Base-by-base conservation (phyloP, 75 land plant species). In the Cupressus sempervirens region DNA sequence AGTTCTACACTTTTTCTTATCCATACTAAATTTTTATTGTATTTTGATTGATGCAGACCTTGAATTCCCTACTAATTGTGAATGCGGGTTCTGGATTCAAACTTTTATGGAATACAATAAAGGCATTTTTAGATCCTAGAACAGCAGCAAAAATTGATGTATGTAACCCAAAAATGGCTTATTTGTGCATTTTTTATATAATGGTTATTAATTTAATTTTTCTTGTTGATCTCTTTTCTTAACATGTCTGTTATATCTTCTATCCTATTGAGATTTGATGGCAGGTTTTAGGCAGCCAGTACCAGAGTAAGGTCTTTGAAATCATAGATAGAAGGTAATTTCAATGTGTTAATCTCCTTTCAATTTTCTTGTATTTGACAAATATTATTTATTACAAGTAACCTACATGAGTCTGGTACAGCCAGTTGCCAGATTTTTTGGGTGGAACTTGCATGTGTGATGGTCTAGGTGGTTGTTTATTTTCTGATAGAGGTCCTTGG, bases 401-500 rank as follows among this genome's bases (percentile, higher is more conserved):
- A 70, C 8, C 26, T 84, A 16, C 20, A 15, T 1, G 30, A 10
- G 48, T 72, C 58, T 72, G 70, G 73, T 75, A 67, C 93, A 96
- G 98, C 84, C 91, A 96, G 87, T 82, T 96, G 84, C 98, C 98
- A 72, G 94, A 95, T 29, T 96, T 96, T 89, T 90, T 96, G 65
- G 98, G 98, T 80, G 98, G 98, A 58, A 86, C 86, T 75, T 96
- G 98, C 82, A 89, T 89, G 3, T 96, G 98, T 70, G 84, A 90
- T 80, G 84, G 85, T 87, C 90, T 90, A 76, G 98, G 97, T 53
- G 97, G 98, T 65, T 96, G 98, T 65, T 75, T 96, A 84, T 88
- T 85, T 76, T 93, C 97, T 68, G 91, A 91, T 65, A 93, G 90
- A 85, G 98, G 98, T 54, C 98, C 98, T 56, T 96, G 98, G 98